phyloP scores from a whole-genome alignment of 495 filamentous ascomycete genomes.

The Annulohypoxylon moriforme region DNA sequence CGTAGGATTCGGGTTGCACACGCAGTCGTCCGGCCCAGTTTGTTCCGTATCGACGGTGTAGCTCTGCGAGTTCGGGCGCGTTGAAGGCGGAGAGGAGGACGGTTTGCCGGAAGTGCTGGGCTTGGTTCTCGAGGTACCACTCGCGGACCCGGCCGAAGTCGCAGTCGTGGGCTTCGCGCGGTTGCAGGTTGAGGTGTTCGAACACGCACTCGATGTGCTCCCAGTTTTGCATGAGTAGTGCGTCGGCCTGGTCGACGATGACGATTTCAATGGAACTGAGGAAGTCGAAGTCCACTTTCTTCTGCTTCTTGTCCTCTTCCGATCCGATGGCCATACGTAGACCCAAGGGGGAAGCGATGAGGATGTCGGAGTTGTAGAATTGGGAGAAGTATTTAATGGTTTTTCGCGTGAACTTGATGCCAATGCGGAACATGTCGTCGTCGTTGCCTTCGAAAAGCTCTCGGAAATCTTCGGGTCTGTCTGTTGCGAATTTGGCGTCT shows the following conservation, averaged over 20 bases:
- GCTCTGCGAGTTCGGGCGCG: slow-evolving; percentile 86
- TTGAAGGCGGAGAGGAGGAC: slow-evolving; percentile 82
- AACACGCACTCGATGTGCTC: slow-evolving; percentile 92
- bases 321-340: slow-evolving; percentile 89
- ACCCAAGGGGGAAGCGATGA: slow-evolving; percentile 88
- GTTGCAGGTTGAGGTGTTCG: slow-evolving; percentile 90
- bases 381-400: slow-evolving; percentile 93
- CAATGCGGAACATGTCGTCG: slow-evolving; percentile 94
- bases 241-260: slow-evolving; percentile 91
- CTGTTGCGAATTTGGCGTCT: slow-evolving; percentile 71
- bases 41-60: slow-evolving; percentile 78
- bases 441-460: slow-evolving; percentile 94
- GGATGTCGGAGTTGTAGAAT: slow-evolving; percentile 96
- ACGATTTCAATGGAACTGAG: slow-evolving; percentile 91
- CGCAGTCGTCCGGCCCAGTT: slow-evolving; percentile 84
- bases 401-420: slow-evolving; percentile 94
- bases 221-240: slow-evolving; percentile 98
- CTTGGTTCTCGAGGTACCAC: slow-evolving; percentile 91
- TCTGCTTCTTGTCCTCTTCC: slow-evolving; percentile 64
- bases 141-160: slow-evolving; percentile 91
- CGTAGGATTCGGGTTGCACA: slow-evolving; percentile 68
- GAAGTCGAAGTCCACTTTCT: slow-evolving; percentile 90
- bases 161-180: slow-evolving; percentile 88
- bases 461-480: slow-evolving; percentile 87
- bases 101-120: slow-evolving; percentile 83